Percentiles rank a stretch among this genome's conserved stretches.
phyloP scores from a whole-genome alignment of 2,329 filamentous ascomycete species.

The Calonectria naviculata region DNA sequence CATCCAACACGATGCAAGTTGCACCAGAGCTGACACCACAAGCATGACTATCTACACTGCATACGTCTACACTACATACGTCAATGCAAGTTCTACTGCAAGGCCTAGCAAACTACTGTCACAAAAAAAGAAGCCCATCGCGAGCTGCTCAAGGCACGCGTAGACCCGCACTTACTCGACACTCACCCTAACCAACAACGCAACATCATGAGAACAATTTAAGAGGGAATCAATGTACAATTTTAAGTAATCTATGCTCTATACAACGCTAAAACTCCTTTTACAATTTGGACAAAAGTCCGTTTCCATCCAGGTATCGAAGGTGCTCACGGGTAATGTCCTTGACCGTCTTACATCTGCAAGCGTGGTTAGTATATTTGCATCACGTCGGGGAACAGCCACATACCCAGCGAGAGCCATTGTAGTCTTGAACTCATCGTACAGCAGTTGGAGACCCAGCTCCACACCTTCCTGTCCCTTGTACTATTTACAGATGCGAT shows the following conservation, averaged over 20 bases:
- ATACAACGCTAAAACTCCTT: constrained; percentile 11
- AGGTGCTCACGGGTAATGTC: constrained; percentile 35
- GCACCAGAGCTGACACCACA: too few relatives aligned
- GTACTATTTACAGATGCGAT: constrained; percentile 25
- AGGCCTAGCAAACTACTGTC: too few relatives aligned
- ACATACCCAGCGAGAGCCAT: constrained; percentile 39
- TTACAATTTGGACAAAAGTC: constrained; percentile 26
- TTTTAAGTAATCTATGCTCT: background rate
- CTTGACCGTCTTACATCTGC: constrained; percentile 32
- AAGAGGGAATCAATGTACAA: background rate
- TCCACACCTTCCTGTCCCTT: constrained; percentile 43
- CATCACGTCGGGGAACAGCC: background rate
- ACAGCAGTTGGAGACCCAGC: constrained; percentile 49
- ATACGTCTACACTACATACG: too few relatives aligned
- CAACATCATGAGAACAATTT: background rate
- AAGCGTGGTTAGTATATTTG: background rate
- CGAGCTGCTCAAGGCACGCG: too few relatives aligned
- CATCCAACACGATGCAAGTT: too few relatives aligned
- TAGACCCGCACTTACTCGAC: too few relatives aligned
- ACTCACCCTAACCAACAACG: background rate
- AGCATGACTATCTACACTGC: too few relatives aligned
- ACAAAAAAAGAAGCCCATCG: too few relatives aligned
- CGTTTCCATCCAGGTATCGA: constrained; percentile 26
- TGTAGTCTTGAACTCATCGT: constrained; percentile 37
- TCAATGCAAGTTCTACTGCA: too few relatives aligned